Evolutionary conservation across 108 stramenopile species (phyloP), one percentile per base, ranked within the genome.

Genomic region (Cyclotella kingstonii): DNA sequence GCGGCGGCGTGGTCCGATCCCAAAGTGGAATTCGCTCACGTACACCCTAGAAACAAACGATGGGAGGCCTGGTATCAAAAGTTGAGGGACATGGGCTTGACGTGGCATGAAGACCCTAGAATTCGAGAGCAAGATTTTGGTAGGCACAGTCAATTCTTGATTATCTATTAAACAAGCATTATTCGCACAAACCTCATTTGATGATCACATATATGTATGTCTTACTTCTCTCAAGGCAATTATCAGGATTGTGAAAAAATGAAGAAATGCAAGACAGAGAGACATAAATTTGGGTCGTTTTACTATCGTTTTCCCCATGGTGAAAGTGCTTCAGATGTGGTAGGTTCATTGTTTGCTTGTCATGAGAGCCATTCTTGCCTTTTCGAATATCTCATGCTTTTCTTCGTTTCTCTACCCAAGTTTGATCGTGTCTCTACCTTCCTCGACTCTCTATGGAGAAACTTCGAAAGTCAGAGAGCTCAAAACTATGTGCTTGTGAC

Each of bases 121-220:
- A 85, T 92, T 26, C 78, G 87, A 54, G 94, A 97, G 66, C 94
- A 95, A 72, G 92, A 95, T 66, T 93, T 85, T 78, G 89, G n/a
- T n/a, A n/a, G n/a, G n/a, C n/a, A n/a, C n/a, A 85, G 11, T 54
- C 5, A 19, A 7, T n/a, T 44, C 4, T 4, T 5, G 18, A 47
- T 26, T 22, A n/a, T 47, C 10, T 11, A 5, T 44, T n/a, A 11
- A 44, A n/a, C n/a, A n/a, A n/a, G n/a, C n/a, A n/a, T n/a, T n/a
- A n/a, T n/a, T n/a, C 19, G 43, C 4, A 44, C 21, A 44, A 44
- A 19, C 21, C 43, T 44, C 5, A 14, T 44, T 15, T 44, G 23
- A 19, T 18, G 17, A 47, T 2, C 46, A 47, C 4, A 18, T 47
- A 10, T 47, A 7, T 8, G 5, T 47, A 5, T 47, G 9, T 18